These are phyloP conservation scores for Vanrija sp. DNA, from an alignment of 1,284 basidiomycete species.

Conservation along the genomic window DNA sequence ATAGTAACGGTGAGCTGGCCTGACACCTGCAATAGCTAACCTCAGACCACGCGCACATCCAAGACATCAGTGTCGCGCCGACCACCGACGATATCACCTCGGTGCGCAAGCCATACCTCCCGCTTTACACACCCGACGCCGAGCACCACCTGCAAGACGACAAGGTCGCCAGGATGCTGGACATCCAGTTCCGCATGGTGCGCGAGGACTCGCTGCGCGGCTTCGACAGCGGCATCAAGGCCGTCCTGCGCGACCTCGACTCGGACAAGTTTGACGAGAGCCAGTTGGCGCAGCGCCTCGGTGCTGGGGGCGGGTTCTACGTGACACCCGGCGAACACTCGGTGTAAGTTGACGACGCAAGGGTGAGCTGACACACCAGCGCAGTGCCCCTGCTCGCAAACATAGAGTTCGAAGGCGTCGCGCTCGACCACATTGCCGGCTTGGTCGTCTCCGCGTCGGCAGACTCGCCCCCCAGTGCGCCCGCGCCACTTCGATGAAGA, in stretches of 20 bases:
- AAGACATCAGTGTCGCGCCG: constrained; percentile 59
- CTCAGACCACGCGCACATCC: constrained; percentile 56
- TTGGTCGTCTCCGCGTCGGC: constrained; percentile 53
- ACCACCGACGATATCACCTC: constrained; percentile 60
- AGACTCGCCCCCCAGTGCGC: constrained; percentile 51
- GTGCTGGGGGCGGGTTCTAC: no score
- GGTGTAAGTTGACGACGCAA: background rate
- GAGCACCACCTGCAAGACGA: constrained; percentile 52
- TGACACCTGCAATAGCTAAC: background rate
- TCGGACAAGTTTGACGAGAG: background rate
- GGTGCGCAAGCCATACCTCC: constrained; percentile 55
- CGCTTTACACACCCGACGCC: constrained; percentile 57
- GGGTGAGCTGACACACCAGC: constrained; percentile 25
- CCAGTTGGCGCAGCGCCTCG: no score
- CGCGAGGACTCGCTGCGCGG: constrained; percentile 59
- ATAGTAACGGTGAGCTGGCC: constrained; percentile 1
- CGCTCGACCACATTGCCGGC: constrained; percentile 51
- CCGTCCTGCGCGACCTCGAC: constrained; percentile 52
- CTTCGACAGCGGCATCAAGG: constrained; percentile 52
- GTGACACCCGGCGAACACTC: background rate
- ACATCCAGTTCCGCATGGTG: constrained; percentile 65
- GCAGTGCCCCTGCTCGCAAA: constrained; percentile 59
- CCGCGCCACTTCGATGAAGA: constrained; percentile 6
- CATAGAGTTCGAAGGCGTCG: constrained; percentile 50
- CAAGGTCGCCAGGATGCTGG: constrained; percentile 44